A percentile compares a stretch with the other conserved stretches of the same genome.
These are phyloP conservation scores for Suaeda aralocaspica DNA, from an alignment of 148 eudicot species.

Conservation along the genomic window DNA sequence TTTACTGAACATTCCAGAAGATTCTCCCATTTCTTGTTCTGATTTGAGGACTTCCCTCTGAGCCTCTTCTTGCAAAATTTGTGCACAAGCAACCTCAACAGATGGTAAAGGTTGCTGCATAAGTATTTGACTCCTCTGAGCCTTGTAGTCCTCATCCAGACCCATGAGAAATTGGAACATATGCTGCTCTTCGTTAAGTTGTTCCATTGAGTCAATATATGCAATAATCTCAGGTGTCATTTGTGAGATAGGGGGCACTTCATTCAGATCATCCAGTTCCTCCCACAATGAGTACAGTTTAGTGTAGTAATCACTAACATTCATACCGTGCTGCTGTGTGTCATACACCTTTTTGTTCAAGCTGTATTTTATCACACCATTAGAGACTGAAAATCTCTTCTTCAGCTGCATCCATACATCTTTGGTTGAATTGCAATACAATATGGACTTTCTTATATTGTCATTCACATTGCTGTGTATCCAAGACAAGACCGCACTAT, in stretches of 20 bases:
- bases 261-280: not conserved
- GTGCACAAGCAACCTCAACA: not conserved
- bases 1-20: no score
- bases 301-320: not conserved
- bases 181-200: not conserved
- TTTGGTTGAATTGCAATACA: not conserved
- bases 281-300: not conserved
- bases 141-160: not conserved
- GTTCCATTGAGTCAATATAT: not conserved
- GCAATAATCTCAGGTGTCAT: not conserved
- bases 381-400: not conserved
- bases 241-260: not conserved
- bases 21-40: no score
- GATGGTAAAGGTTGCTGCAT: not conserved
- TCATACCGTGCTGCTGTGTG: not conserved
- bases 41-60: not conserved
- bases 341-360: not conserved
- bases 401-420: not conserved
- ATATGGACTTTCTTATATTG: no score
- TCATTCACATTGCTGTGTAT: no score
- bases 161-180: not conserved
- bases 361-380: no score
- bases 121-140: not conserved
- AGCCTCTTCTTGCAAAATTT: not conserved
- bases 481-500: no score